Percentiles rank a stretch among this genome's conserved stretches.
These are phyloP conservation scores for Zymoseptoria brevis DNA, from an alignment of 2,329 filamentous ascomycete species.

Conservation along the genomic window DNA sequence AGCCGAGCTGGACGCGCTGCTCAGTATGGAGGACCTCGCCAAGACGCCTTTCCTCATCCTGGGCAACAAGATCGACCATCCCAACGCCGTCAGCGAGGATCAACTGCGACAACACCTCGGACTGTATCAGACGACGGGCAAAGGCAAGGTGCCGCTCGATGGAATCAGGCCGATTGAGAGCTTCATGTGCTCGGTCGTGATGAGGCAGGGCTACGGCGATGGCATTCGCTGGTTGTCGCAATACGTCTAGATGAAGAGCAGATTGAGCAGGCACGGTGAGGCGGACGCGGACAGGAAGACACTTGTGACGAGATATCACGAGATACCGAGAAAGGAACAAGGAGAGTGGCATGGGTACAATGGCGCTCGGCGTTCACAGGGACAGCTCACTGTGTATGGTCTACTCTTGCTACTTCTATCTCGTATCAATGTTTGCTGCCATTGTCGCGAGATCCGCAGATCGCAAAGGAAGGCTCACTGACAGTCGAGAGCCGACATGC, in stretches of 20 bases:
- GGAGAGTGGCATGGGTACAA: background rate
- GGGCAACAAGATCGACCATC: slow-evolving; percentile 99
- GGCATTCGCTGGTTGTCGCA: slow-evolving; percentile 84
- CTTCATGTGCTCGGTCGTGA: slow-evolving; percentile 98
- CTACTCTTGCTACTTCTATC: background rate
- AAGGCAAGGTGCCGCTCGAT: slow-evolving; percentile 88
- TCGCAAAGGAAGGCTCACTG: too few species aligned
- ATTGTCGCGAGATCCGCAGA: too few species aligned
- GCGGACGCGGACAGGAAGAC: background rate
- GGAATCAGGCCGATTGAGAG: slow-evolving; percentile 92
- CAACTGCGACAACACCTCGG: slow-evolving; percentile 87
- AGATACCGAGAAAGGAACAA: background rate
- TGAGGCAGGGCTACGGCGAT: slow-evolving; percentile 89
- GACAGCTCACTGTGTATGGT: background rate
- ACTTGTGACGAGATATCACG: background rate
- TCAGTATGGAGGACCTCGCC: slow-evolving; percentile 91
- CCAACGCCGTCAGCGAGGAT: slow-evolving; percentile 89
- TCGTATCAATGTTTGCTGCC: background rate
- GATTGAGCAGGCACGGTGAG: background rate
- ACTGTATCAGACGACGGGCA: slow-evolving; percentile 87
- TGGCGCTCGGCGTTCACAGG: background rate
- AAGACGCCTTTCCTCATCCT: slow-evolving; percentile 95
- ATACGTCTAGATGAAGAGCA: slow-evolving; percentile 59
- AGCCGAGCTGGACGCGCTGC: slow-evolving; percentile 84
- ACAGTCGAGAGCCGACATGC: too few species aligned